Percentiles rank a stretch among this genome's conserved stretches.
These are phyloP conservation scores for Trifolium dubium DNA, from an alignment of 306 rosid species.

Conservation along the genomic window DNA sequence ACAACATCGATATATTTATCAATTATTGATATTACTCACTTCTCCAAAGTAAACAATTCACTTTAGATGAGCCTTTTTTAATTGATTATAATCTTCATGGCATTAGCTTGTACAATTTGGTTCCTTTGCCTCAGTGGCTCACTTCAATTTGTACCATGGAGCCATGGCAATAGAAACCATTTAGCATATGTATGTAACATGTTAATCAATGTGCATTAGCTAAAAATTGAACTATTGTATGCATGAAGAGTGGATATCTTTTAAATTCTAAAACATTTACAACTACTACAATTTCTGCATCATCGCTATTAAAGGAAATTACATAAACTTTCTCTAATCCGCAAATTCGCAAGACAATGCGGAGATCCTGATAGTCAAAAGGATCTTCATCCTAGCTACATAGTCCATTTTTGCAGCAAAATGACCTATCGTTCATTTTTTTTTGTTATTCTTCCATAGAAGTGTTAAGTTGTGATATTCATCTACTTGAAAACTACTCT, in stretches of 20 bases:
- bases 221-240: neutral
- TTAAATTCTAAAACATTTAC: slow-evolving; percentile 38
- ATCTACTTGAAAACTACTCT: slow-evolving; percentile 38
- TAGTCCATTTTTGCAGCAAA: slow-evolving; percentile 32
- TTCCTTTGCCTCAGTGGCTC: neutral
- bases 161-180: neutral
- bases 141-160: neutral
- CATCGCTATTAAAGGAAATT: slow-evolving; percentile 1
- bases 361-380: slow-evolving; percentile 24
- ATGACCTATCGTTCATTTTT: neutral
- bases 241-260: neutral
- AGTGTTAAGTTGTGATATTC: slow-evolving; percentile 24
- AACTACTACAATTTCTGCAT: slow-evolving; percentile 31
- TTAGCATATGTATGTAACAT: neutral
- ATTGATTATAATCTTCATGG: neutral
- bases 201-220: neutral
- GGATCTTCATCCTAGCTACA: slow-evolving; percentile 36
- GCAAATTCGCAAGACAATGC: slow-evolving; percentile 32
- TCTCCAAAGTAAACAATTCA: no score
- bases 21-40: no score
- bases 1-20: no score
- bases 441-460: slow-evolving; percentile 26
- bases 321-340: slow-evolving; percentile 8
- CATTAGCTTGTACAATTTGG: no score
- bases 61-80: no score